Percentiles rank a stretch among this genome's conserved stretches.
Evolutionary conservation across 73 alveolate genomes (phyloP).

Genomic region (Uronychia setigera): DNA sequence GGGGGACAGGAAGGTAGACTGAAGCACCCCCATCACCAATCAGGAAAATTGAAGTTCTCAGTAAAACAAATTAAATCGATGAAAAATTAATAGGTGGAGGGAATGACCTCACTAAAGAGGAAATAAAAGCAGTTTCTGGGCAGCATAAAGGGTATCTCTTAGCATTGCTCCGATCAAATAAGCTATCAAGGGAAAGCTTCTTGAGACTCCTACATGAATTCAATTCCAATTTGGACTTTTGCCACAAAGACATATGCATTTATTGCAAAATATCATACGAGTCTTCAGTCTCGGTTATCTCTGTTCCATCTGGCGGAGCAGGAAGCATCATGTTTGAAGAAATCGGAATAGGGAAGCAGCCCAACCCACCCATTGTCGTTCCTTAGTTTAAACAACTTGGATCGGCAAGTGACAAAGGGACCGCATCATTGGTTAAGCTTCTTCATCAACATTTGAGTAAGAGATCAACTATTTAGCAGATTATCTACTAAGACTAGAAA

Average conservation of each 20-base stretch:
- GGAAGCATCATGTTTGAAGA: neutral
- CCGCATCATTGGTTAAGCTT: conserved; percentile 22
- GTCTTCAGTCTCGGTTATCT: conserved; percentile 12
- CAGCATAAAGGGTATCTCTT: conserved; percentile 27
- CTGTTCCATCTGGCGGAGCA: too few species aligned
- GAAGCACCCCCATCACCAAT: neutral
- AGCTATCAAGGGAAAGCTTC: conserved; percentile 25
- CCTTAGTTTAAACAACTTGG: too few species aligned
- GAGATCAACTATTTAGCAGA: conserved; percentile 10
- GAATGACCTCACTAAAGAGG: neutral
- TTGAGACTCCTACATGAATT: conserved; percentile 38
- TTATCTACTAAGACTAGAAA: neutral
- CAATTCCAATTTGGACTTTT: conserved; percentile 16
- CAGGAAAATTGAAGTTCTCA: too few species aligned
- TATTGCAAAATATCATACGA: conserved; percentile 47
- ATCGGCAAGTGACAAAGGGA: conserved; percentile 21
- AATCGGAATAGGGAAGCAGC: neutral
- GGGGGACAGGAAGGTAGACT: neutral
- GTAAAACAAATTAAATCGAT: too few species aligned
- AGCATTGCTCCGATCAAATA: conserved; percentile 34
- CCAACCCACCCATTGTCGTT: neutral
- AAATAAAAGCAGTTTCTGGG: neutral
- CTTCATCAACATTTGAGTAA: conserved; percentile 29
- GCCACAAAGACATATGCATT: conserved; percentile 28
- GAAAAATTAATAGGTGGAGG: too few species aligned